These are phyloP conservation scores for Leishmania braziliensis DNA, from an alignment of 208 protist species.

Conservation along the genomic window DNA sequence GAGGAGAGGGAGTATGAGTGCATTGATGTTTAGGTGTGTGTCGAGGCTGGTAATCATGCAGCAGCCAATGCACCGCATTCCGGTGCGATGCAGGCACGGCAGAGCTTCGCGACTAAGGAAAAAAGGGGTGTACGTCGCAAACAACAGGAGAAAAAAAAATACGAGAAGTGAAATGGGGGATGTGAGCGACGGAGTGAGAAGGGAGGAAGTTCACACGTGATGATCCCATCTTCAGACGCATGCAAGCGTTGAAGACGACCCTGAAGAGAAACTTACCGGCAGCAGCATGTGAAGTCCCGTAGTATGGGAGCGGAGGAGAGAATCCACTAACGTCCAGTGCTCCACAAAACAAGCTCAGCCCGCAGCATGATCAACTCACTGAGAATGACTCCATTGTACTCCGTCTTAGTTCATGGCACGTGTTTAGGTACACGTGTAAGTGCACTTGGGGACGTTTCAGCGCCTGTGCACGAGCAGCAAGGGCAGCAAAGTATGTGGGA, in stretches of 20 bases:
- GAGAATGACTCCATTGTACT: background rate
- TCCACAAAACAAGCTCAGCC: background rate
- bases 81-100: background rate
- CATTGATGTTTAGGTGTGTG: background rate
- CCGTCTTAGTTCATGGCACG: background rate
- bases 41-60: background rate
- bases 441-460: background rate
- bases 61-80: background rate
- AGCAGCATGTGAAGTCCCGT: background rate
- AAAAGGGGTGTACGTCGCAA: background rate
- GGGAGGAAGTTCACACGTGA: background rate
- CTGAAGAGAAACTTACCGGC: background rate
- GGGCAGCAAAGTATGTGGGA: background rate
- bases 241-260: background rate
- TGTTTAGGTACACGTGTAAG: background rate
- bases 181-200: background rate
- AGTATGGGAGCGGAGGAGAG: background rate
- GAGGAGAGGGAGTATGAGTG: background rate
- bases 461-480: background rate
- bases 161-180: background rate
- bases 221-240: background rate
- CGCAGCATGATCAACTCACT: too few species aligned
- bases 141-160: background rate
- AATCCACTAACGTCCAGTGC: background rate
- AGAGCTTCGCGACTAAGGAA: background rate